Conservation (phyloP, 139 green algal genomes). For the Chlamydomonas incerta region DNA sequence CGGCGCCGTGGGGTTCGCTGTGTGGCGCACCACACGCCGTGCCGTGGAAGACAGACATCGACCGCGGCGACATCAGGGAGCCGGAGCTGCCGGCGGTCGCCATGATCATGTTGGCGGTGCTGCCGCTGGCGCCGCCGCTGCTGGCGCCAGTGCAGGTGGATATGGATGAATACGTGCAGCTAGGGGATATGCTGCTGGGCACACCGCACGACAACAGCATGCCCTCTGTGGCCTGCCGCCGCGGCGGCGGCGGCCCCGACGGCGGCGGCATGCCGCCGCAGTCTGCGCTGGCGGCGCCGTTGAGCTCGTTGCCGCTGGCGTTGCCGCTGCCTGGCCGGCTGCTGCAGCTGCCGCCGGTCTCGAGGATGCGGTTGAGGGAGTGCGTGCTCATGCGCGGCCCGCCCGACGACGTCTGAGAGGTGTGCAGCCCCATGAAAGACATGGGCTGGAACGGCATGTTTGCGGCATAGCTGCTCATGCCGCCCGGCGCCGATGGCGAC, state of each 20-base stretch:
- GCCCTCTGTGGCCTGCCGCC: background rate
- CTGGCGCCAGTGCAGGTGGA: background rate
- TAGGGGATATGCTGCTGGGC: constrained; percentile 5
- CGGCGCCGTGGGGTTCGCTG: too few species aligned
- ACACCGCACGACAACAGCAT: background rate
- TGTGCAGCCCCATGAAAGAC: too few species aligned
- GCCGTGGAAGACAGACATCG: too few species aligned
- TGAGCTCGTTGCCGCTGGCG: background rate
- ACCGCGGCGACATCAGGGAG: too few species aligned
- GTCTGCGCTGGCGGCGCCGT: background rate
- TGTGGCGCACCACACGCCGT: too few species aligned
- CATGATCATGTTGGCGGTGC: background rate
- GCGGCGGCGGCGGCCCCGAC: background rate
- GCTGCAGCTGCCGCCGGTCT: background rate
- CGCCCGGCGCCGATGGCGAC: too few species aligned
- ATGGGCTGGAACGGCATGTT: too few species aligned
- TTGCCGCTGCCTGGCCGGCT: background rate
- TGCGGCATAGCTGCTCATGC: too few species aligned
- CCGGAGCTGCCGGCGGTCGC: too few species aligned
- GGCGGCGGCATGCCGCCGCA: background rate
- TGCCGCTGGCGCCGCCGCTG: background rate
- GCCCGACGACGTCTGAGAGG: background rate
- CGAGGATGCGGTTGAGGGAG: constrained; percentile 29
- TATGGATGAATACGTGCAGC: constrained; percentile 30
- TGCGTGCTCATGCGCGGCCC: constrained; percentile 12